phyloP scores from a whole-genome alignment of 768 basidiomycete genomes.

The Mycena chlorophos region DNA sequence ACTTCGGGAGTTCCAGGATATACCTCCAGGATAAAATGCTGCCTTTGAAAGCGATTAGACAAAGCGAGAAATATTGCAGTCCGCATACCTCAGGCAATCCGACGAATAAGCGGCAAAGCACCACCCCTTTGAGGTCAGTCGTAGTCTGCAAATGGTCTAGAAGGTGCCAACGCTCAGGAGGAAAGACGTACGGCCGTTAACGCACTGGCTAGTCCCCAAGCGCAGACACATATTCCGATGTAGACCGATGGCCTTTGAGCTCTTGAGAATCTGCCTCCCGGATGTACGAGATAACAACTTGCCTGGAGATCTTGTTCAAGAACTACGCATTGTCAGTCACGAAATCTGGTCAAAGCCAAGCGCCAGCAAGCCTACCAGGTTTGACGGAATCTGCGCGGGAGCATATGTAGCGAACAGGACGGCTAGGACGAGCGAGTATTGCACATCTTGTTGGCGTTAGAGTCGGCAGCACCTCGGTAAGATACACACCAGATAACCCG shows the following conservation, averaged over 20 bases:
- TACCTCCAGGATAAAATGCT: conserved; percentile 64
- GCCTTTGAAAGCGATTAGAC: conserved; percentile 33
- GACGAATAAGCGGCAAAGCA: conserved; percentile 60
- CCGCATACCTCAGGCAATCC: conserved; percentile 55
- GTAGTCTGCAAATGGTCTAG: conserved; percentile 42
- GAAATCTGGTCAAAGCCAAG: neutral
- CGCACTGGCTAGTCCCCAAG: conserved; percentile 48
- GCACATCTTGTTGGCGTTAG: conserved; percentile 1
- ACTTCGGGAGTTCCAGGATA: conserved; percentile 29
- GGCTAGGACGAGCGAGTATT: conserved; percentile 10
- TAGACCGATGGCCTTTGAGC: conserved; percentile 43
- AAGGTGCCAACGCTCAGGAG: neutral
- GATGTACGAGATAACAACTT: conserved; percentile 13
- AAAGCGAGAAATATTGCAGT: neutral
- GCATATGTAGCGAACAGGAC: conserved; percentile 38
- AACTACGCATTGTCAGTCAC: conserved; percentile 1
- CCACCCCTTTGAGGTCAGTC: conserved; percentile 51
- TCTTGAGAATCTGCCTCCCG: conserved; percentile 34
- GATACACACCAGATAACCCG: neutral
- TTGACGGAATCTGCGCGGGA: conserved; percentile 46
- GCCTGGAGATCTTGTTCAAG: conserved; percentile 16
- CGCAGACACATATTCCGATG: conserved; percentile 43
- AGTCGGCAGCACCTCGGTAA: neutral
- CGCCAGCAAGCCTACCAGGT: conserved; percentile 35
- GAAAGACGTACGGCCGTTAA: conserved; percentile 40